phyloP scores from a whole-genome alignment of 2,329 filamentous ascomycete species.

The Sporothrix schenckii region DNA sequence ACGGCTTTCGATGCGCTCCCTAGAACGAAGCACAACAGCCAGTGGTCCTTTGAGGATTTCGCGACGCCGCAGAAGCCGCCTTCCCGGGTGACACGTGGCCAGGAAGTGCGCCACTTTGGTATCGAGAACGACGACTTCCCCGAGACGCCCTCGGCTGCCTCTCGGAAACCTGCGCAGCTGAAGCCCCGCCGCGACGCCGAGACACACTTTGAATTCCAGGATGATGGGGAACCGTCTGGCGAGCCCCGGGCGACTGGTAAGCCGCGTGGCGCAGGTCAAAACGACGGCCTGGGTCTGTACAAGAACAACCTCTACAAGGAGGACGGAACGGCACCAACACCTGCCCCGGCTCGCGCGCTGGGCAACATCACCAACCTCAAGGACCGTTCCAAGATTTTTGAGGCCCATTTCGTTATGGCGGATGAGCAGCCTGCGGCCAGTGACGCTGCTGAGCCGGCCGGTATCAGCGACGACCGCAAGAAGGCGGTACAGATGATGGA shows the following conservation, averaged over 20 bases:
- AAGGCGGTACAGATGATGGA: constrained; percentile 77
- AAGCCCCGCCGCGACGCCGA: constrained; percentile 79
- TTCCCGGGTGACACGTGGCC: constrained; percentile 63
- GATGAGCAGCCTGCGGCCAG: constrained; percentile 60
- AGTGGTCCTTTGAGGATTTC: constrained; percentile 91
- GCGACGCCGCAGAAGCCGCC: constrained; percentile 74
- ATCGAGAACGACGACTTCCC: constrained; percentile 66
- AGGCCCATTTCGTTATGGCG: constrained; percentile 73
- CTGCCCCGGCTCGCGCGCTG: constrained; percentile 52
- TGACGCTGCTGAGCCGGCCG: constrained; percentile 43
- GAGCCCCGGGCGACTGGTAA: constrained; percentile 52
- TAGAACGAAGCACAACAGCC: constrained; percentile 67
- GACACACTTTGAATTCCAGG: constrained; percentile 80
- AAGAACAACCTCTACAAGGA: constrained; percentile 73
- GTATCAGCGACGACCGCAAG: constrained; percentile 60
- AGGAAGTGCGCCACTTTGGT: constrained; percentile 79
- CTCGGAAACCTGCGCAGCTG: constrained; percentile 58
- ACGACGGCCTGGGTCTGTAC: constrained; percentile 73
- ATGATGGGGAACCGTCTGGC: constrained; percentile 66
- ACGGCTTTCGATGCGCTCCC: constrained; percentile 48
- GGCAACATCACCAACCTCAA: constrained; percentile 72
- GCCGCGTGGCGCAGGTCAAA: constrained; percentile 61
- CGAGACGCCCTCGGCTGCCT: constrained; percentile 55
- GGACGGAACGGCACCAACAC: constrained; percentile 50
- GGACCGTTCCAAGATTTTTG: constrained; percentile 75